Percentiles rank a stretch among this genome's conserved stretches.
Conservation (phyloP, 2,329 filamentous ascomycete genomes). For the Trematosphaeria pertusa region DNA sequence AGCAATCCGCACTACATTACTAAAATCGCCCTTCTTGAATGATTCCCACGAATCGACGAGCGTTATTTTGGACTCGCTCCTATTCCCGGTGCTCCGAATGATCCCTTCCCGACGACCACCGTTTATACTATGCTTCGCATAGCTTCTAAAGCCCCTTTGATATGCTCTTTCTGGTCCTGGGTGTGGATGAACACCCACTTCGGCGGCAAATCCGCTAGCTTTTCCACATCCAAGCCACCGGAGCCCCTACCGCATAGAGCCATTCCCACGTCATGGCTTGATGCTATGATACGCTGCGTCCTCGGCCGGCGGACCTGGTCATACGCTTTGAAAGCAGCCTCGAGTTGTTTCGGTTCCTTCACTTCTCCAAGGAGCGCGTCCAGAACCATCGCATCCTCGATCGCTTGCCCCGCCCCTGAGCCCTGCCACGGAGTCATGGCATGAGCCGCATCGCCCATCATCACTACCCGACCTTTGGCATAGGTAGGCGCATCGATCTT, state of each 20-base stretch:
- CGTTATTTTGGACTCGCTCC: no score
- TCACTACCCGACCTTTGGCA: slow-evolving; percentile 36
- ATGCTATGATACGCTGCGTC: slow-evolving; percentile 6
- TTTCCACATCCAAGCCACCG: slow-evolving; percentile 2
- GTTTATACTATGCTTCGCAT: no score
- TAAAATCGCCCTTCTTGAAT: no score
- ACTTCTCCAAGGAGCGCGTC: slow-evolving; percentile 35
- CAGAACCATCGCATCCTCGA: slow-evolving; percentile 60
- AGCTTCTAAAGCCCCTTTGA: neutral
- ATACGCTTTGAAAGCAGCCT: slow-evolving; percentile 41
- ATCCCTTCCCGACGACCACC: no score
- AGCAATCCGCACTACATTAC: neutral
- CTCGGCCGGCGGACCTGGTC: slow-evolving; percentile 27
- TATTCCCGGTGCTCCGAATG: no score
- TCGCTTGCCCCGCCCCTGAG: slow-evolving; percentile 58
- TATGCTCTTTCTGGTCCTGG: slow-evolving; percentile 5
- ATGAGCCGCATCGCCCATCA: slow-evolving; percentile 63
- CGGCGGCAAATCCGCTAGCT: neutral
- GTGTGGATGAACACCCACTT: slow-evolving; percentile 2
- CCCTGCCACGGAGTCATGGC: slow-evolving; percentile 59
- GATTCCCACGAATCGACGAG: no score
- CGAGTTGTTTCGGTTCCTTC: slow-evolving; percentile 19
- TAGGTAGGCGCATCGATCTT: slow-evolving; percentile 16
- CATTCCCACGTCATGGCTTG: neutral
- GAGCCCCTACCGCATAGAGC: neutral